Conservation (phyloP, 1,284 basidiomycete genomes). For the Boletus calvinii region DNA sequence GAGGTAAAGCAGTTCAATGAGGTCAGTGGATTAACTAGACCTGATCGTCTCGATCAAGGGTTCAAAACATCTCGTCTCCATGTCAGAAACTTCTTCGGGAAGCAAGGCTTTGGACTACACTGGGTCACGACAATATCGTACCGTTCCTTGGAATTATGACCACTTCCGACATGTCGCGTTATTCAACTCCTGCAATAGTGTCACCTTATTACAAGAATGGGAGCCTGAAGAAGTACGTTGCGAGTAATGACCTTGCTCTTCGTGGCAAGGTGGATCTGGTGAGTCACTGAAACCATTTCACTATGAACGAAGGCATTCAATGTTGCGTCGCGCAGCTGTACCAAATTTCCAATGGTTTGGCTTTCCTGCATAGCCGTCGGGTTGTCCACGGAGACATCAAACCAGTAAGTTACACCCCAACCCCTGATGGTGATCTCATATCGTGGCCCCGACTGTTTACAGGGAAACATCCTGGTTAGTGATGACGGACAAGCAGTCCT, state of each 20-base stretch:
- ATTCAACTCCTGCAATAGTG: conserved; percentile 26
- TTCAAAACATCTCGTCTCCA: not conserved
- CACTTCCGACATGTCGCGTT: conserved; percentile 22
- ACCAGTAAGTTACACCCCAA: conserved; percentile 21
- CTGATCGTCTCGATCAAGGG: not conserved
- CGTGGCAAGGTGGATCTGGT: conserved; percentile 25
- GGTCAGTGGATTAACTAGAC: conserved; percentile 6
- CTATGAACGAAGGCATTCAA: not conserved
- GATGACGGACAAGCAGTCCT: conserved; percentile 26
- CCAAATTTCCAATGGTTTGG: conserved; percentile 24
- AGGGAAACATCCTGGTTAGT: conserved; percentile 31
- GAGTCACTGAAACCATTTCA: not conserved
- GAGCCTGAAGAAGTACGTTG: conserved; percentile 24
- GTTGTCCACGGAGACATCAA: conserved; percentile 33
- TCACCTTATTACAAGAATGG: conserved; percentile 29
- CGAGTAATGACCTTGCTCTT: conserved; percentile 2
- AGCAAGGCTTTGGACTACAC: conserved; percentile 28
- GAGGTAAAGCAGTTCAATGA: conserved; percentile 24
- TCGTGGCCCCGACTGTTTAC: not conserved
- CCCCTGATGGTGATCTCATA: not conserved
- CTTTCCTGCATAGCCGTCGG: conserved; percentile 21
- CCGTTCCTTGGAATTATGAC: conserved; percentile 26
- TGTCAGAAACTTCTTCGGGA: conserved; percentile 32
- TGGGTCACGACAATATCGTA: conserved; percentile 28
- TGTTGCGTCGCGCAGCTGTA: conserved; percentile 14